Evolutionary conservation across 106 monocot species (phyloP).

Genomic region (Vanilla planifolia): DNA sequence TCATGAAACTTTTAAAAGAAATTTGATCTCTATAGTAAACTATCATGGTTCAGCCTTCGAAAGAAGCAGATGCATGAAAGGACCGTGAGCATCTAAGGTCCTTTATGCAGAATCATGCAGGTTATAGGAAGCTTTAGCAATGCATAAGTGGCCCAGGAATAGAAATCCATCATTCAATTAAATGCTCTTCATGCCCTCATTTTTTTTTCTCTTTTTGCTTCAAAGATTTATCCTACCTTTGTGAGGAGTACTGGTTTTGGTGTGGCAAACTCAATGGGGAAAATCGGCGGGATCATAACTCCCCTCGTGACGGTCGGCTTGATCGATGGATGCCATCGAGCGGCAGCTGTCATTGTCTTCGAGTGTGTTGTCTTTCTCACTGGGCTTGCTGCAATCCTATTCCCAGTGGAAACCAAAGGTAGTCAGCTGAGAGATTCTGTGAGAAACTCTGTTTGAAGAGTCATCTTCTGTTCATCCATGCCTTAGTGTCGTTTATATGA

Average conservation of each 20-base stretch:
- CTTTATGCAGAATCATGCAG: too few relatives aligned
- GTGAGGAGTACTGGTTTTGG: conserved; percentile 82
- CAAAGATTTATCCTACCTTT: conserved; percentile 79
- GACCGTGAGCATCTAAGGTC: too few relatives aligned
- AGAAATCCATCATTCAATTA: too few relatives aligned
- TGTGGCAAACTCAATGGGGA: conserved; percentile 60
- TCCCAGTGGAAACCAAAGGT: conserved; percentile 85
- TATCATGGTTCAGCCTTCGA: too few relatives aligned
- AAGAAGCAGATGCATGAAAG: too few relatives aligned
- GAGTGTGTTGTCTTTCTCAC: conserved; percentile 51
- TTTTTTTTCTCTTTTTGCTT: neutral
- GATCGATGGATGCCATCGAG: conserved; percentile 74
- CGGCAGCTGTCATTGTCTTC: conserved; percentile 52
- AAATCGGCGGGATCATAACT: conserved; percentile 77
- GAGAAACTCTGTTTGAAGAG: neutral
- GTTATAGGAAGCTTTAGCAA: too few relatives aligned
- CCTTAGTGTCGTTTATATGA: too few relatives aligned
- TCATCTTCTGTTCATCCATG: too few relatives aligned
- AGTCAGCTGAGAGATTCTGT: conserved; percentile 42
- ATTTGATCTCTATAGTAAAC: too few relatives aligned
- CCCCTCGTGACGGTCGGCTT: conserved; percentile 84
- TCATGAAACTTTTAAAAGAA: too few relatives aligned
- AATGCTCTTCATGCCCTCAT: too few relatives aligned
- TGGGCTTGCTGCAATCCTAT: conserved; percentile 52
- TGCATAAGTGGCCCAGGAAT: neutral